Base-by-base conservation (phyloP, 331 rosid species). In the Quercus lobata region DNA sequence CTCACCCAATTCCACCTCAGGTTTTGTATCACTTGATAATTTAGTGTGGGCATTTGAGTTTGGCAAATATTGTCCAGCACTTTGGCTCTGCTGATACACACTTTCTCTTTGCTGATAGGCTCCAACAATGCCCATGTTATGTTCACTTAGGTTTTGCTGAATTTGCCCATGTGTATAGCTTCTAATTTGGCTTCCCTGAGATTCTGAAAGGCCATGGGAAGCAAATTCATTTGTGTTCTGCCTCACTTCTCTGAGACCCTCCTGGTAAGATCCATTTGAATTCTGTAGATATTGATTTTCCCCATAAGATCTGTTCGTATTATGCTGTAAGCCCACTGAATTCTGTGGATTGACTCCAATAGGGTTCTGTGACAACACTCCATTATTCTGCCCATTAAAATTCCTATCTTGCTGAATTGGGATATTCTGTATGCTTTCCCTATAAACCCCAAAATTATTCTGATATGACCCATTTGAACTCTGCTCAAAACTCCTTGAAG, bases 21-120 rank as follows among this genome's bases (percentile, higher is more conserved):
- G 71, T 56, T 60, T 70, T 34, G 78, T 22, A 69, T 79, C 79
- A 80, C 54, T 72, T 62, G 86, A 66, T 72, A 49, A 30, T 34
- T 84, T 82, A 80, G 90, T 72, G 73, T 66, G 58, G 57, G 68
- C 69, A 72, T 76, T 74, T 30, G 58, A 34, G 76, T 82, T 82
- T 19, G 84, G 89, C 79, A 65, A 74, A 87, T 82, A 69, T 19
- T 53, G 85, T 32, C 65, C 85, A 29, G 56, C 27, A 21, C 34
- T 25, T 9, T 25, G 60, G 41, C 68, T 79, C 70, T 85, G 89
- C 60, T 68, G 82, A 84, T 72, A 76, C 74, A 72, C 77, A 78
- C 78, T 71, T 44, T 77, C 69, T 78, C 37, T 83, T 27, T 74
- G 89, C 72, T 82, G 82, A 74, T 5, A 34, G 54, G 54, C 5